phyloP scores from a whole-genome alignment of 2,329 filamentous ascomycete genomes.

The Pseudofabraea citricarpa region DNA sequence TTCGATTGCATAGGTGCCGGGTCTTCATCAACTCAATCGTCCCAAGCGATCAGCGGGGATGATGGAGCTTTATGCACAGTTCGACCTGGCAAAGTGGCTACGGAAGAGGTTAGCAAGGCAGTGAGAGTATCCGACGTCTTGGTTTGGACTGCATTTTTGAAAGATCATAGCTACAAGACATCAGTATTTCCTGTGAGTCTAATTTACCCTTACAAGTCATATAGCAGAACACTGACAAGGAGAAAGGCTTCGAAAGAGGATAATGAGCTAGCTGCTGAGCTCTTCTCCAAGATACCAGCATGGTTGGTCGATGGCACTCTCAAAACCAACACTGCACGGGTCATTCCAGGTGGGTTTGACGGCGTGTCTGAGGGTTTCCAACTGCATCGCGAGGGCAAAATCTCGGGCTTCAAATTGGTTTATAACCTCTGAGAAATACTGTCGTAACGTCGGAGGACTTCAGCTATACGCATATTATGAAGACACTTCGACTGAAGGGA shows the following conservation, averaged over 20 bases:
- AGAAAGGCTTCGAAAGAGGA: conserved; percentile 32
- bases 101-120: conserved; percentile 27
- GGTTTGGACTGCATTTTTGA: conserved; percentile 38
- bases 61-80: conserved; percentile 35
- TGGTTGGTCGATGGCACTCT: conserved; percentile 31
- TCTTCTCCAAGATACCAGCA: conserved; percentile 31
- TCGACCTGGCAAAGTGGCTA: conserved; percentile 34
- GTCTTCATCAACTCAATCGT: conserved; percentile 29
- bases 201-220: too few species aligned
- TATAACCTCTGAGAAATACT: conserved; percentile 30
- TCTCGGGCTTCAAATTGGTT: conserved; percentile 36
- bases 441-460: too few species aligned
- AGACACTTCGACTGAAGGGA: too few species aligned
- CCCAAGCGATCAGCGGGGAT: conserved; percentile 22
- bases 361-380: conserved; percentile 31
- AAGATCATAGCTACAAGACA: conserved; percentile 31
- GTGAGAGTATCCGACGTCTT: conserved; percentile 35
- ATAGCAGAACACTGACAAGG: too few species aligned
- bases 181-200: conserved; percentile 35
- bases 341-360: conserved; percentile 27
- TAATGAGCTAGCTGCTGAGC: conserved; percentile 30
- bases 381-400: conserved; percentile 31
- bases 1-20: conserved; percentile 39
- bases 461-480: too few species aligned
- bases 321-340: conserved; percentile 29